A percentile compares a stretch with the other conserved stretches of the same genome.
Evolutionary conservation across 2,329 filamentous ascomycete species (phyloP).

Genomic region (Colletotrichum viniferum): DNA sequence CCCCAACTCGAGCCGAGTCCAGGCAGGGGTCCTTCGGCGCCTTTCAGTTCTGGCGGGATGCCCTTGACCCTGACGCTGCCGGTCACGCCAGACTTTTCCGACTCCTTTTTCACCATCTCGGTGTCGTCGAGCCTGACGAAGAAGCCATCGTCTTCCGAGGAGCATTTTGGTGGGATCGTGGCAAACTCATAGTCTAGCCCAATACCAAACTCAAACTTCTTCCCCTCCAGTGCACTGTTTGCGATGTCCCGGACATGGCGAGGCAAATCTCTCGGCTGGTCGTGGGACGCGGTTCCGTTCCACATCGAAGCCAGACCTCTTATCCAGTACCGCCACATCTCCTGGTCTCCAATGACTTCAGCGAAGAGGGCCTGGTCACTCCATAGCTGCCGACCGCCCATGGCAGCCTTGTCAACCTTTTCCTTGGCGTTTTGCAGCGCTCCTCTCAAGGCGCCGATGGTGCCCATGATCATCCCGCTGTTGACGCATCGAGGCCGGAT

Average conservation of each 20-base stretch:
- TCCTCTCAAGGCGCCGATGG: constrained; percentile 30
- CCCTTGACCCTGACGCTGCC: constrained; percentile 30
- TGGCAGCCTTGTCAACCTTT: constrained; percentile 31
- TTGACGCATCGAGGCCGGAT: constrained; percentile 39
- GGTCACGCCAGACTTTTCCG: constrained; percentile 34
- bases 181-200: constrained; percentile 42
- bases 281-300: constrained; percentile 30
- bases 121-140: constrained; percentile 34
- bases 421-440: constrained; percentile 29
- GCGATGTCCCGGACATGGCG: constrained; percentile 29
- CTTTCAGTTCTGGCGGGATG: constrained; percentile 31
- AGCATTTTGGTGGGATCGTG: constrained; percentile 40
- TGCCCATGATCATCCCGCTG: constrained; percentile 40
- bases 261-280: constrained; percentile 12
- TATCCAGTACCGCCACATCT: constrained; percentile 39
- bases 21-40: constrained; percentile 19
- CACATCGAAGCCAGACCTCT: constrained; percentile 32
- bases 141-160: constrained; percentile 38
- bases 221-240: constrained; percentile 29
- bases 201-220: constrained; percentile 40
- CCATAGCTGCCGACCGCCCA: constrained; percentile 38
- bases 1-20: constrained; percentile 28
- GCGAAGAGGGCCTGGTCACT: constrained; percentile 42
- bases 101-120: constrained; percentile 25
- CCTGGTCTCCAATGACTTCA: constrained; percentile 43